Percentiles rank a stretch among this genome's conserved stretches.
These are phyloP conservation scores for Chaetomium tenue DNA, from an alignment of 495 filamentous ascomycete genomes.

Conservation along the genomic window DNA sequence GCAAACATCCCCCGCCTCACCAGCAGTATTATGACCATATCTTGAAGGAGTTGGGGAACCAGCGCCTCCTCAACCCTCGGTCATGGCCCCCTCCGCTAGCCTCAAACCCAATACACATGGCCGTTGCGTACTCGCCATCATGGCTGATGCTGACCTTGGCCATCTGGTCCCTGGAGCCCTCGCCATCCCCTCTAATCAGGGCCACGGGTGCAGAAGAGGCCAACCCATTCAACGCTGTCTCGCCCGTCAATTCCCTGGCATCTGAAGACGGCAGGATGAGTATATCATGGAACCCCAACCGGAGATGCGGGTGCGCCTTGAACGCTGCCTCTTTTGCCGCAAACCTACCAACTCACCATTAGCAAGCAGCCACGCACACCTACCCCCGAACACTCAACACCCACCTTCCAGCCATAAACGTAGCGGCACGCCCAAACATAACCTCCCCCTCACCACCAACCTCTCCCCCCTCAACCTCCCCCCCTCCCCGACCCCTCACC, in stretches of 20 bases:
- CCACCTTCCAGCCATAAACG: conserved; percentile 54
- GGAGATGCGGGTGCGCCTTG: conserved; percentile 53
- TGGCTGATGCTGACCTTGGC: conserved; percentile 42
- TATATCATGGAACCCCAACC: conserved; percentile 49
- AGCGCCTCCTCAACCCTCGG: neutral
- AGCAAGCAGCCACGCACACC: neutral
- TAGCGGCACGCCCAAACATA: conserved; percentile 11
- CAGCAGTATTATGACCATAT: too few relatives aligned
- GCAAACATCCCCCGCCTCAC: too few relatives aligned
- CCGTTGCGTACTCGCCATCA: conserved; percentile 39
- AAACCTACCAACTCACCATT: conserved; percentile 39
- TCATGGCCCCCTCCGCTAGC: neutral
- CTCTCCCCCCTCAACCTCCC: neutral
- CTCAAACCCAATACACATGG: conserved; percentile 34
- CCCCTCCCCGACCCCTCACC: neutral
- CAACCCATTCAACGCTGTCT: neutral
- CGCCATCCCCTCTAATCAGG: conserved; percentile 23
- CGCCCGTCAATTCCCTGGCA: neutral
- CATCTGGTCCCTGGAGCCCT: conserved; percentile 14
- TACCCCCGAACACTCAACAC: neutral
- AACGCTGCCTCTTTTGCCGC: conserved; percentile 66
- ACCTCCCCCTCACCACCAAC: neutral
- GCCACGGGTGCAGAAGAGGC: conserved; percentile 27
- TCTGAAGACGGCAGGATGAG: conserved; percentile 31
- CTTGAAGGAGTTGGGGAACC: neutral